Evolutionary conservation across 441 rosid species (phyloP).

Genomic region (Arabidopsis hybrid): DNA sequence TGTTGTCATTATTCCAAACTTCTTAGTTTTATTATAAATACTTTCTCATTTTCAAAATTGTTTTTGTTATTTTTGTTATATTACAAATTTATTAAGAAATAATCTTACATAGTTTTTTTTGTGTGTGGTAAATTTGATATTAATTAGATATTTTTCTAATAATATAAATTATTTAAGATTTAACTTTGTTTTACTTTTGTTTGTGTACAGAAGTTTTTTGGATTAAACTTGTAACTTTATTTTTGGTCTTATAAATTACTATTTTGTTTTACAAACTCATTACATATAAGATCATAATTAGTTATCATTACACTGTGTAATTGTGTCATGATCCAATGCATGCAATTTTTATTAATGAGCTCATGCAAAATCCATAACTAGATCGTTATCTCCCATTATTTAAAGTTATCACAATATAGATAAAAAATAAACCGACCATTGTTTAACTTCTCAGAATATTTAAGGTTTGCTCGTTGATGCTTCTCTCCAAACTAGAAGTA

Average conservation of each 20-base stretch:
- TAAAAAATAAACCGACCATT: background rate
- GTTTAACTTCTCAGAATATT: background rate
- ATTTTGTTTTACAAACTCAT: background rate
- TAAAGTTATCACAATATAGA: background rate
- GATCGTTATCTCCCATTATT: constrained; percentile 1
- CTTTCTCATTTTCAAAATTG: background rate
- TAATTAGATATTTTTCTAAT: background rate
- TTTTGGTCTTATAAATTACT: background rate
- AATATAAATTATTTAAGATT: background rate
- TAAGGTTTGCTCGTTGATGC: background rate
- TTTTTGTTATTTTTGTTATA: background rate
- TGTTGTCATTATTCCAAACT: background rate
- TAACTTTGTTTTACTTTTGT: background rate
- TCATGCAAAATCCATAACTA: constrained; percentile 11
- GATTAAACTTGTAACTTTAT: background rate
- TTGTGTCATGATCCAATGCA: constrained; percentile 1
- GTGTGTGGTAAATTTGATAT: background rate
- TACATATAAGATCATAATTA: constrained; percentile 4
- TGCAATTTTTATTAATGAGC: constrained; percentile 2
- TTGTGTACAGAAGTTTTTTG: background rate
- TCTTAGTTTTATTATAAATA: too few species aligned
- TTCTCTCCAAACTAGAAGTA: background rate
- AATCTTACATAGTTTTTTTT: background rate
- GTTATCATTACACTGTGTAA: background rate
- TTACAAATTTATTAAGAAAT: background rate